phyloP scores from a whole-genome alignment of 2,329 filamentous ascomycete genomes.

The Botrytis cinerea region DNA sequence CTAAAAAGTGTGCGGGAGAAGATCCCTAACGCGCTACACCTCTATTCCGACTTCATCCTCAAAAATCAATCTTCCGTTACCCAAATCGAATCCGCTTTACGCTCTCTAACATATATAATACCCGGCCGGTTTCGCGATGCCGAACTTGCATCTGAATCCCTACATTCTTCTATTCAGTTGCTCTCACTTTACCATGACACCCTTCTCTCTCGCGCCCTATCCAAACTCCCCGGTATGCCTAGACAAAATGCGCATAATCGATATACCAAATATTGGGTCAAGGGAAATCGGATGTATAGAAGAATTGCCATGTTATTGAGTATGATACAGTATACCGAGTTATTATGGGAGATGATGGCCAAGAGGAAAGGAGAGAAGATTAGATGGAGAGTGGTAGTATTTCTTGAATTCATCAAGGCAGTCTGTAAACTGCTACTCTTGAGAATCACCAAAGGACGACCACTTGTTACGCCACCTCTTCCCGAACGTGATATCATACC shows the following conservation, averaged over 20 bases:
- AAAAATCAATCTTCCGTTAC: constrained; percentile 93
- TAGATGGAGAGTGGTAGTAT: constrained; percentile 83
- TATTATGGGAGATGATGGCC: constrained; percentile 96
- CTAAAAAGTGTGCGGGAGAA: constrained; percentile 27
- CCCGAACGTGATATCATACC: constrained; percentile 83
- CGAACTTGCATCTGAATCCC: constrained; percentile 89
- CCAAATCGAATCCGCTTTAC: constrained; percentile 90
- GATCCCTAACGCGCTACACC: constrained; percentile 53
- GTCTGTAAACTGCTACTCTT: constrained; percentile 78
- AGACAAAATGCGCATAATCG: constrained; percentile 57
- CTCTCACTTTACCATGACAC: constrained; percentile 92
- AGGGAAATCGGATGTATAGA: constrained; percentile 69
- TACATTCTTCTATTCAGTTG: constrained; percentile 86
- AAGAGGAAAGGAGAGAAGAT: constrained; percentile 81
- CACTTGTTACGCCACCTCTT: constrained; percentile 78
- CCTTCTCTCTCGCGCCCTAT: constrained; percentile 69
- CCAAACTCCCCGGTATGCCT: constrained; percentile 56
- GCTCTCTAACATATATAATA: constrained; percentile 93
- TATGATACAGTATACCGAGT: constrained; percentile 90
- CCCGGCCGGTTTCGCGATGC: constrained; percentile 89
- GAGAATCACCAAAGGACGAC: constrained; percentile 78
- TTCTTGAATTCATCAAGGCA: constrained; percentile 85
- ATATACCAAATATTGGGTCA: constrained; percentile 68
- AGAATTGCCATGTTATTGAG: constrained; percentile 80
- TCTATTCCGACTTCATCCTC: constrained; percentile 88